Percentiles rank a stretch among this genome's conserved stretches.
phyloP scores from a whole-genome alignment of 225 moss, liverwort and hornwort genomes.

The Takakia lepidozioides region DNA sequence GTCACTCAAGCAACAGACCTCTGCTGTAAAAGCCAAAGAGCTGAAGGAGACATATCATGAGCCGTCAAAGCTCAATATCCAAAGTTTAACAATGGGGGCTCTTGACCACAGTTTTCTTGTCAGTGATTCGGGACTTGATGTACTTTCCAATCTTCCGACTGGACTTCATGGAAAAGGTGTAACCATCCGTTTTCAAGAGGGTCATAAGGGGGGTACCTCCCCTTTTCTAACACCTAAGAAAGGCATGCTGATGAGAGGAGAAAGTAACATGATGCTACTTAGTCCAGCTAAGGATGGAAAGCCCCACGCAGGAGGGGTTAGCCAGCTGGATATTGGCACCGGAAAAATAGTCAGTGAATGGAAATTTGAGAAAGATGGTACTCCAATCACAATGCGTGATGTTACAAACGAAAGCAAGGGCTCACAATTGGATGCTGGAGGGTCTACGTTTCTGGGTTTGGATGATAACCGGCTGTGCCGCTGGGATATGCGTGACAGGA shows the following conservation, averaged over 20 bases:
- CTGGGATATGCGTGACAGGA: slow-evolving; percentile 90
- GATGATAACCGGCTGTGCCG: slow-evolving; percentile 89
- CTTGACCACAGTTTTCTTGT: slow-evolving; percentile 83
- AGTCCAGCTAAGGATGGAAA: slow-evolving; percentile 58
- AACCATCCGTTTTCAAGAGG: slow-evolving; percentile 44
- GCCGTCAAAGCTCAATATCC: slow-evolving; percentile 59
- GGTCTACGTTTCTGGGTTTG: slow-evolving; percentile 79
- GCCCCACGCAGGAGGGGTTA: slow-evolving; percentile 63
- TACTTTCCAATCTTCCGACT: slow-evolving; percentile 52
- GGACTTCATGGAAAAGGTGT: slow-evolving; percentile 66
- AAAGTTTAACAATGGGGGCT: slow-evolving; percentile 86
- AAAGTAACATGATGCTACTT: slow-evolving; percentile 88
- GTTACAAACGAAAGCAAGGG: slow-evolving; percentile 92
- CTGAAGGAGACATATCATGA: slow-evolving; percentile 74
- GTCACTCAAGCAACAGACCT: slow-evolving; percentile 31
- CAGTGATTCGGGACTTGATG: slow-evolving; percentile 72
- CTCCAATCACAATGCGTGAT: slow-evolving; percentile 81
- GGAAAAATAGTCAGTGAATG: slow-evolving; percentile 89
- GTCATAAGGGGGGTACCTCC: slow-evolving; percentile 16
- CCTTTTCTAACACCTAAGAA: slow-evolving; percentile 79
- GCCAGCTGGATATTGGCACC: slow-evolving; percentile 79
- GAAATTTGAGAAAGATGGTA: slow-evolving; percentile 90
- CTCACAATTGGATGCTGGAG: slow-evolving; percentile 48
- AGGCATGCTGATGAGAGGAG: slow-evolving; percentile 83
- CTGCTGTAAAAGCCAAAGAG: slow-evolving; percentile 43